Evolutionary conservation across 1,139 yeast genomes (phyloP), one percentile per base, ranked within the genome.

Genomic region (Geotrichum siamense): DNA sequence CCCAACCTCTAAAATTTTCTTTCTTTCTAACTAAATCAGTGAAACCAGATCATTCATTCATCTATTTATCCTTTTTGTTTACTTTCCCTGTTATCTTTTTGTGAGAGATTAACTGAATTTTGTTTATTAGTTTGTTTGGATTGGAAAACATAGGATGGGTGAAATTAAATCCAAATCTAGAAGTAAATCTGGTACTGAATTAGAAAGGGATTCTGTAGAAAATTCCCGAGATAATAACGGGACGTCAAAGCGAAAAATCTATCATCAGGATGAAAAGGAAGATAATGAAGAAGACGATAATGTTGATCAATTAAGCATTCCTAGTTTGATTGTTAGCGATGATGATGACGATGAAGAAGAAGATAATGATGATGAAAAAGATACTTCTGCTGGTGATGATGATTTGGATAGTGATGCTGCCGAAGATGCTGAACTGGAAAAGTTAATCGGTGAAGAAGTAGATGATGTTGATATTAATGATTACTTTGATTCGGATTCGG

Each of bases 361-460:
- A 3, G 35, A 41, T 20, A 35, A 34, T 15, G 39, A 39, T 19
- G 48, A 50, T 10, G 51, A 38, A 16, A 45, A 38, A 16, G 41
- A 41, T 6, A 41, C 45, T 6, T 41, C 15, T 16, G 49, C 38
- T 15, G 41, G 23, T 9, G 46, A 45, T 19, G 39, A 38, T 19
- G 46, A 39, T 23, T 41, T 51, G 38, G 59, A 53, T 39, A 44
- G 53, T 32, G 54, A 51, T 25, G 62, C 55, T 31, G 53, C 48
- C 10, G 58, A 51, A 15, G 57, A 55, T 35, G 49, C 51, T 2
- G 54, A 50, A 21, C 48, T 51, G n/a, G 58, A 53, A 39, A 52
- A 48, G 21, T 44, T 53, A 15, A 38, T 48, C 15, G 51, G 52
- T n/a, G 57, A 55, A 13, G 55, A 53, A 31, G 58, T 45, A 12